These are phyloP conservation scores for Dactylellina drechsleri DNA, from an alignment of 2,329 filamentous ascomycete genomes.

Conservation along the genomic window DNA sequence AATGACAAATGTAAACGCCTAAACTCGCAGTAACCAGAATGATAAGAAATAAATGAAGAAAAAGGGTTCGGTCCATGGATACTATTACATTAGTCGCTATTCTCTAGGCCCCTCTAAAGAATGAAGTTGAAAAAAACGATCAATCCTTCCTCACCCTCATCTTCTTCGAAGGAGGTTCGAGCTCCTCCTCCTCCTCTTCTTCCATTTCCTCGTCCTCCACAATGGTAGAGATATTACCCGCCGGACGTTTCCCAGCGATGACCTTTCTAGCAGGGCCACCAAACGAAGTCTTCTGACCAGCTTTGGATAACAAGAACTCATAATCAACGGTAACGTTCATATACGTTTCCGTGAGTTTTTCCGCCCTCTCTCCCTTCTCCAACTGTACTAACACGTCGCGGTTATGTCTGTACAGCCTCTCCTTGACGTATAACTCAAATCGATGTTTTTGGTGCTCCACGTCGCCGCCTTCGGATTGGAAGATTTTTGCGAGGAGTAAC, in stretches of 20 bases:
- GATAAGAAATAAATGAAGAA: not conserved
- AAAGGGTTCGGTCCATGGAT: not conserved
- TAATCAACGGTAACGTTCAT: constrained; percentile 77
- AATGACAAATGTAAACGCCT: constrained; percentile 3
- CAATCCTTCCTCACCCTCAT: constrained; percentile 8
- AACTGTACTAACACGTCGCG: constrained; percentile 76
- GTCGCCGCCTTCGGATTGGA: not conserved
- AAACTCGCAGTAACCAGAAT: constrained; percentile 15
- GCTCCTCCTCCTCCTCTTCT: constrained; percentile 49
- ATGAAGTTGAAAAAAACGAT: not conserved
- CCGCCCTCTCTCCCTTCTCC: constrained; percentile 73
- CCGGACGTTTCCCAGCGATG: constrained; percentile 37
- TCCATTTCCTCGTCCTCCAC: constrained; percentile 39
- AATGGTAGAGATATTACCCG: constrained; percentile 30
- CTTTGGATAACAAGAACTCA: constrained; percentile 69
- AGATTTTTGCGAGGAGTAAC: constrained; percentile 61
- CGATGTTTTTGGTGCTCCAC: constrained; percentile 62
- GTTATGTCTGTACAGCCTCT: constrained; percentile 79
- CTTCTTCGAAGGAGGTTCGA: constrained; percentile 41
- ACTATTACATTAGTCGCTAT: constrained; percentile 3
- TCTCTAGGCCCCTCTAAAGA: not conserved
- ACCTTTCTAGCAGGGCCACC: constrained; percentile 7
- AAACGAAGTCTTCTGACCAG: not conserved
- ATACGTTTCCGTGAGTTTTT: constrained; percentile 77
- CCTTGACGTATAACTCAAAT: constrained; percentile 80